Evolutionary conservation across 495 filamentous ascomycete genomes (phyloP), one percentile per base, ranked within the genome.

Genomic region (Hapsidospora chrysogenum): DNA sequence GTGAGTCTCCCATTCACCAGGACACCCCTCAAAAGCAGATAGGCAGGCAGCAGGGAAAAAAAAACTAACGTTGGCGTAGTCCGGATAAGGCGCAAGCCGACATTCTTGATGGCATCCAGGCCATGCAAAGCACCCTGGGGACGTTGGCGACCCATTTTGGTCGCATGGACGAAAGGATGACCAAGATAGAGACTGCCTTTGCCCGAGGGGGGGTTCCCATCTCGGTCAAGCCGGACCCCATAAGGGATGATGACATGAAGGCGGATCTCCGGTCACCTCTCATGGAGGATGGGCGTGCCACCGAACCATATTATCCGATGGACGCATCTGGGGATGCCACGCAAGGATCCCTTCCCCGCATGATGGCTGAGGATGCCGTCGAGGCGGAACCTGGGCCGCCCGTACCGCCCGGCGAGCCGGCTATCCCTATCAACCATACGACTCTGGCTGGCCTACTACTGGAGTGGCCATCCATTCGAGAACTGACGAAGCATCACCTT

Each of bases 371-470:
- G 28, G 57, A 64, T 16, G 59, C 63, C 25, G 49, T 49, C 31
- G 63, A 67, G 40, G 49, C 47, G 3, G 54, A 58, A 31, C 58
- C 60, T 0, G 65, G 62, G 3, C 60, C 60, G 8, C 39, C 51
- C n/a, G 56, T 64, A 13, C 50, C 42, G 8, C 59, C 64, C 0
- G 70, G 66, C 30, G 64, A 68, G 18, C 62, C 74, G n/a, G 70
- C 72, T 3, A 79, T 92, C 31, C 78, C 78, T 0, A 61, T 70
- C 4, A 78, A 84, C 25, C 85, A 93, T 47, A 83, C 79, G 2
- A 92, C 83, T 0, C 72, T 80, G 17, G 83, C 85, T 1, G 79
- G 85, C 26, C 70, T 80, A 35, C 56, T 92, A 10, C 60, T 85
- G n/a, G 65, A 71, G 33, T 84, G 77, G 75, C 65, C 62, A 0